These are phyloP conservation scores for Tilletia walkeri DNA, from an alignment of 1,284 basidiomycete species.

Conservation along the genomic window DNA sequence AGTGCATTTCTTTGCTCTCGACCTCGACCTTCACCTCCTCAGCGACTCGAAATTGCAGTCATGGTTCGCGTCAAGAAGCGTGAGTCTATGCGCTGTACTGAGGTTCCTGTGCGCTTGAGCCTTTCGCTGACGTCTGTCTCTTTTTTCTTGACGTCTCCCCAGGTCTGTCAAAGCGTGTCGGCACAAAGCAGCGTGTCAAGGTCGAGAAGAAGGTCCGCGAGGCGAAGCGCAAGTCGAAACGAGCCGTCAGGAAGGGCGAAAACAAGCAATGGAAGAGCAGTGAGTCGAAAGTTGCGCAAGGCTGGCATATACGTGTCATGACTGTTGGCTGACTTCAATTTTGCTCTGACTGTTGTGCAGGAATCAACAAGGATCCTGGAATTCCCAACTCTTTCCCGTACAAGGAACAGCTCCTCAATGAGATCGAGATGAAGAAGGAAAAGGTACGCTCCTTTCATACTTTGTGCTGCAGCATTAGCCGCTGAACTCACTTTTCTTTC, in stretches of 20 bases:
- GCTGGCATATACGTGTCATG: no score
- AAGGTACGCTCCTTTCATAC: constrained; percentile 21
- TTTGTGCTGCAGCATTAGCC: not conserved
- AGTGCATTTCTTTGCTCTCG: no score
- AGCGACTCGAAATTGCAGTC: not conserved
- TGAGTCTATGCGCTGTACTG: not conserved
- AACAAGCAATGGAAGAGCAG: constrained; percentile 72
- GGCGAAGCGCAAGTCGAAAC: constrained; percentile 57
- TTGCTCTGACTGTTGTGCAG: constrained; percentile 41
- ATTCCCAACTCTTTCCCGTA: constrained; percentile 96
- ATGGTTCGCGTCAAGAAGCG: constrained; percentile 18
- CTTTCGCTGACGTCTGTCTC: not conserved
- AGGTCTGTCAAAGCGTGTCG: constrained; percentile 12
- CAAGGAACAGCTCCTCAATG: constrained; percentile 93
- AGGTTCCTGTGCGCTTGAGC: not conserved
- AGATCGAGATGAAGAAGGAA: constrained; percentile 57
- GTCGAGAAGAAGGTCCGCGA: constrained; percentile 51
- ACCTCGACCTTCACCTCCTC: not conserved
- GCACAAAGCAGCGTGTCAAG: constrained; percentile 39
- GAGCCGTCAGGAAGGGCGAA: constrained; percentile 75
- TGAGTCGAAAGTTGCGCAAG: not conserved
- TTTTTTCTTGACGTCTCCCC: not conserved
- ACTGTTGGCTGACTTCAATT: not conserved
- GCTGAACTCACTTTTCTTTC: not conserved
- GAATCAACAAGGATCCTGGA: constrained; percentile 78